Percentiles rank a stretch among this genome's conserved stretches.
Conservation (phyloP, 1,284 basidiomycete genomes). For the Amylostereum chailletii region DNA sequence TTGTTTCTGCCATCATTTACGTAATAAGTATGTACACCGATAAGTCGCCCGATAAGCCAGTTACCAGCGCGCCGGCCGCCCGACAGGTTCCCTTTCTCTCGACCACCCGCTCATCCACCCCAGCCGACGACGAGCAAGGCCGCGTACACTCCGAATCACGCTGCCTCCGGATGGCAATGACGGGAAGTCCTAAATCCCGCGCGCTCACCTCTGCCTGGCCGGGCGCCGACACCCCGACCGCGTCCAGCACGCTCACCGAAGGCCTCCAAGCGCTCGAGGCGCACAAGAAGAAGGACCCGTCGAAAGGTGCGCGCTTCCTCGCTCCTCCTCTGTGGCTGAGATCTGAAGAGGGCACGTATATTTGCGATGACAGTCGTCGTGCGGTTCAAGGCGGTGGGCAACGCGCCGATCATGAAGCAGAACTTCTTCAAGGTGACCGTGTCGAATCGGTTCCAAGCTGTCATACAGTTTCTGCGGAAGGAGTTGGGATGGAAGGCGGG, state of each 20-base stretch:
- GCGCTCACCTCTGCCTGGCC: conserved; percentile 32
- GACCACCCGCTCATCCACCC: no score
- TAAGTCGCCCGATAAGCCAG: no score
- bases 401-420: conserved; percentile 97
- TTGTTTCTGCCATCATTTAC: no score
- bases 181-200: conserved; percentile 32
- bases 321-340: no score
- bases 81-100: no score
- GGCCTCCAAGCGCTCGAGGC: conserved; percentile 67
- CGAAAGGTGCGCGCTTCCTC: conserved; percentile 56
- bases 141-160: no score
- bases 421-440: conserved; percentile 98
- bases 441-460: conserved; percentile 90
- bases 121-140: no score
- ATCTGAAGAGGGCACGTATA: no score
- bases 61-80: no score
- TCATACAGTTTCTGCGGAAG: conserved; percentile 88
- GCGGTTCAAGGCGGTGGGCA: conserved; percentile 97
- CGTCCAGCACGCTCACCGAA: conserved; percentile 37
- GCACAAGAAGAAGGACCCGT: conserved; percentile 78
- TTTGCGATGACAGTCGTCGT: conserved; percentile 67
- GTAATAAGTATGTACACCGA: no score
- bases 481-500: conserved; percentile 85
- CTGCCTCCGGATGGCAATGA: conserved; percentile 9
- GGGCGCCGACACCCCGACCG: conserved; percentile 22